Evolutionary conservation across 2,329 filamentous ascomycete species (phyloP).

Genomic region (Dryadomyces quercivorus): DNA sequence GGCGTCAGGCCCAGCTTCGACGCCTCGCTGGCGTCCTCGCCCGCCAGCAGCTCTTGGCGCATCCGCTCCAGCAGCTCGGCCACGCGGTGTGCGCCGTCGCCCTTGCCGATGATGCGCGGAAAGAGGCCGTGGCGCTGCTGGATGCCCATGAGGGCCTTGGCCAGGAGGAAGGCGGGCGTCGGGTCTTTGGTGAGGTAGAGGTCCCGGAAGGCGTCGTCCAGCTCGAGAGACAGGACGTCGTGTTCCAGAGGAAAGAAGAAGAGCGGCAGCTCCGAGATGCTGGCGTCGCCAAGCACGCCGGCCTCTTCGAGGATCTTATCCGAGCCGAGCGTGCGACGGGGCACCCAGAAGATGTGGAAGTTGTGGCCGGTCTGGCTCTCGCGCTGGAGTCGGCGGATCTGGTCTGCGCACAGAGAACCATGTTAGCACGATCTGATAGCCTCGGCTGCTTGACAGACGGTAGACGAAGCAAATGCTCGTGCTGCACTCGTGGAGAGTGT

Average conservation of each 20-base stretch:
- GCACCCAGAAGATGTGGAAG: slow-evolving; percentile 94
- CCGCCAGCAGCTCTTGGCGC: slow-evolving; percentile 76
- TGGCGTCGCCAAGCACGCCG: slow-evolving; percentile 86
- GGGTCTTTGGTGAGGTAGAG: slow-evolving; percentile 85
- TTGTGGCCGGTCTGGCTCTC: slow-evolving; percentile 88
- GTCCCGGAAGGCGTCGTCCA: slow-evolving; percentile 77
- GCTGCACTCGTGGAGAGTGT: neutral
- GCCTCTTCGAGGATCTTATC: slow-evolving; percentile 87
- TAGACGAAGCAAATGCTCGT: neutral
- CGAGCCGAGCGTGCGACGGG: slow-evolving; percentile 79
- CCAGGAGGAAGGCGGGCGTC: slow-evolving; percentile 77
- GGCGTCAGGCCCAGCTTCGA: slow-evolving; percentile 61
- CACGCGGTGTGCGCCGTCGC: slow-evolving; percentile 81
- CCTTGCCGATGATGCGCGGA: slow-evolving; percentile 87
- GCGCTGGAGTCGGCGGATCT: slow-evolving; percentile 80
- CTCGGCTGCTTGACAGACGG: neutral
- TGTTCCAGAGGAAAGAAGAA: slow-evolving; percentile 87
- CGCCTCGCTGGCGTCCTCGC: slow-evolving; percentile 56
- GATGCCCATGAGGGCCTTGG: slow-evolving; percentile 86
- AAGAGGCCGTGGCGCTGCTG: slow-evolving; percentile 89
- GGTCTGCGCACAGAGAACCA: slow-evolving; percentile 42
- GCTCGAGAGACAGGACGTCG: slow-evolving; percentile 81
- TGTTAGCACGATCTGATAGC: slow-evolving; percentile 47
- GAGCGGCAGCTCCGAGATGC: slow-evolving; percentile 72
- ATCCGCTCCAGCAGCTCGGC: slow-evolving; percentile 81